Percentiles rank a stretch among this genome's conserved stretches.
Evolutionary conservation across 2,329 filamentous ascomycete genomes (phyloP).

Genomic region (Dothiorella sarmentorum): DNA sequence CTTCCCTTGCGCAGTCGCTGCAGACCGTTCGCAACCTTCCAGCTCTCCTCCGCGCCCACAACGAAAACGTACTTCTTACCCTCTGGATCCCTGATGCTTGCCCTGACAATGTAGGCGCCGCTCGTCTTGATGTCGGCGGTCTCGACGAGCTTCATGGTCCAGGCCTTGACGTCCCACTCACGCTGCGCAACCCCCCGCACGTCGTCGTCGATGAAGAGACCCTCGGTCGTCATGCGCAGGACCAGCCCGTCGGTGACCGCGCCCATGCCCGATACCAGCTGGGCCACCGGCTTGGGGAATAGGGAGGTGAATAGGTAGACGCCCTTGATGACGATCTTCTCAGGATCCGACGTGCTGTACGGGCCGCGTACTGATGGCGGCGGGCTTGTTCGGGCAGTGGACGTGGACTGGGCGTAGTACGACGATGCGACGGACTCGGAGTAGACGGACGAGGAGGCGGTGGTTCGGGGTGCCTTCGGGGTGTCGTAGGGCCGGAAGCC

Average conservation of each 20-base stretch:
- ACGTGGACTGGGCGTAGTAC: conserved; percentile 80
- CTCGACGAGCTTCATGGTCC: conserved; percentile 92
- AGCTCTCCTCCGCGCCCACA: conserved; percentile 56
- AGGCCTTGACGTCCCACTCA: conserved; percentile 98
- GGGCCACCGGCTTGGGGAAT: conserved; percentile 84
- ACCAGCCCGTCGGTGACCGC: conserved; percentile 89
- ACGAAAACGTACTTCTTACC: conserved; percentile 61
- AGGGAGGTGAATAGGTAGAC: conserved; percentile 92
- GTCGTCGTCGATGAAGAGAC: conserved; percentile 96
- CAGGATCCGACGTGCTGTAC: conserved; percentile 84
- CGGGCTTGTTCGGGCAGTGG: conserved; percentile 78
- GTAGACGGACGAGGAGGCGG: conserved; percentile 49
- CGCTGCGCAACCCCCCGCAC: conserved; percentile 85
- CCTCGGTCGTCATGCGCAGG: conserved; percentile 87
- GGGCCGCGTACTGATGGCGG: conserved; percentile 73
- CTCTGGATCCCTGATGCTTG: conserved; percentile 56
- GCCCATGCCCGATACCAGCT: conserved; percentile 79
- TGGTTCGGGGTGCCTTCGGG: conserved; percentile 60
- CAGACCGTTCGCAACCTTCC: conserved; percentile 60
- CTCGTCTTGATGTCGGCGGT: conserved; percentile 3
- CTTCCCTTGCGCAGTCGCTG: conserved; percentile 55
- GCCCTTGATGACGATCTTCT: conserved; percentile 93
- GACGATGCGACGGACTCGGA: conserved; percentile 60
- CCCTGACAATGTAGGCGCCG: conserved; percentile 47
- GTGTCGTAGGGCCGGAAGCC: conserved; percentile 77